Evolutionary conservation across 2,329 filamentous ascomycete genomes (phyloP), one percentile per base, ranked within the genome.

Genomic region (Aurifilum marmelostoma): DNA sequence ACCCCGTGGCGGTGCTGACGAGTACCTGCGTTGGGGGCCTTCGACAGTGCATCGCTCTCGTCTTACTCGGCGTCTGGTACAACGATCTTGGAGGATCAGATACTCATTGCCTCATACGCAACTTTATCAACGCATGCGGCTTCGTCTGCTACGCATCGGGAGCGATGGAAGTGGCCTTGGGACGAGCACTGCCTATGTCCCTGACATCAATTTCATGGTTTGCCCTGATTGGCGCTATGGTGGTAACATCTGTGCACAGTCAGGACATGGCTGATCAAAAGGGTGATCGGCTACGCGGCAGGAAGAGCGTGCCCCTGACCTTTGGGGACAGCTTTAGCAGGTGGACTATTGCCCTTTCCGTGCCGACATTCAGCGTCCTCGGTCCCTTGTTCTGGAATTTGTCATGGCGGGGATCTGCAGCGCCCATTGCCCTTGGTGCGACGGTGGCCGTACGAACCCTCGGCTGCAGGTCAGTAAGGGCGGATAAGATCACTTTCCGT

Each of bases 61-160:
- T 77, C 21, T 72, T 71, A 11, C 67, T 79, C 12, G 73, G 72
- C 11, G 72, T 66, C 4, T 69, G 66, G 60, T 80, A 79, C 71
- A 79, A 80, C 66, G 73, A 79, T 67, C 64, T 73, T 11, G 72
- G 73, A 6, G 75, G 75, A 1, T 73, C 73, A 16, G 77, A 79
- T 66, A 66, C 29, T 34, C 75, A 71, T 67, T 76, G 73, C 2
- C 37, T 77, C 3, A 59, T 74, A 11, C 73, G 77, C 1, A 79
- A 79, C 39, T 16, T 75, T 11, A 74, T 79, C 18, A 79, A 77
- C 60, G 77, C 69, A 11, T 67, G 71, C 0, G 77, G 76, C 1
- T 79, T 27, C 29, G 16, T 75, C 65, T 76, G 74, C 67, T 77
- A 75, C 58, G 71, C 73, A 24, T 71, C 73, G 1, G 77, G 77